phyloP scores from a whole-genome alignment of 495 filamentous ascomycete species.

The Poronia punctata region DNA sequence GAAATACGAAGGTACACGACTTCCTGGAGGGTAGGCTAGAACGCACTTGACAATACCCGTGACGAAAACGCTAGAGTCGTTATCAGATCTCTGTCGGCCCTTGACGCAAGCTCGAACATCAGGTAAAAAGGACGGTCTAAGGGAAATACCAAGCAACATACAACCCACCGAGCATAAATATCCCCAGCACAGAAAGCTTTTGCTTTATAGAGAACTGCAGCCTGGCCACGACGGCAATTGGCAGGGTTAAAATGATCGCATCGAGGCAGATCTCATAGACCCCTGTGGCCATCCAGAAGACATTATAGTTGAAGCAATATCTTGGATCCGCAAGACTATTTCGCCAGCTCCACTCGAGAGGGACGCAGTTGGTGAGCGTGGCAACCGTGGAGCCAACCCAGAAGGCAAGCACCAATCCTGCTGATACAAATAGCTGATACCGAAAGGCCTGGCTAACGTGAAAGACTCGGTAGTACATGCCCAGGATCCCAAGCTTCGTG shows the following conservation, averaged over 20 bases:
- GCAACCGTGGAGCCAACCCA: slow-evolving; percentile 14
- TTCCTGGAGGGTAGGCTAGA: slow-evolving; percentile 1
- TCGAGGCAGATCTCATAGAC: slow-evolving; percentile 26
- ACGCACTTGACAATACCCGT: slow-evolving; percentile 12
- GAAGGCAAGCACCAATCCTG: slow-evolving; percentile 8
- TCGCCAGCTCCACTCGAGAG: slow-evolving; percentile 11
- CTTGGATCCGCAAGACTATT: slow-evolving; percentile 8
- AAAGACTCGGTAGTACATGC: slow-evolving; percentile 34
- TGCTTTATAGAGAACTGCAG: slow-evolving; percentile 19
- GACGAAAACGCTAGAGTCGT: slow-evolving; percentile 11
- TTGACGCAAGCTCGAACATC: no score
- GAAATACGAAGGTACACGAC: slow-evolving; percentile 7
- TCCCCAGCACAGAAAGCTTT: slow-evolving; percentile 18
- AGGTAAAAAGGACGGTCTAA: no score
- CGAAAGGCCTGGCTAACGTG: slow-evolving; percentile 11
- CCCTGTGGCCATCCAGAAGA: slow-evolving; percentile 22
- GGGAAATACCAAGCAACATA: no score
- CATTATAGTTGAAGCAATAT: slow-evolving; percentile 22
- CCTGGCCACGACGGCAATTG: slow-evolving; percentile 20
- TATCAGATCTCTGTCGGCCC: no score
- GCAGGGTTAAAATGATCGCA: slow-evolving; percentile 25
- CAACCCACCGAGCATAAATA: slow-evolving; percentile 30
- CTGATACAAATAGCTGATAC: slow-evolving; percentile 6
- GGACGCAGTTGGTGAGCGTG: slow-evolving; percentile 13
- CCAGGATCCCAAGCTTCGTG: slow-evolving; percentile 29